Percentiles rank a stretch among this genome's conserved stretches.
These are phyloP conservation scores for Thinopyrum obtusiflorum DNA, from an alignment of 202 grass and related monocot species.

Conservation along the genomic window DNA sequence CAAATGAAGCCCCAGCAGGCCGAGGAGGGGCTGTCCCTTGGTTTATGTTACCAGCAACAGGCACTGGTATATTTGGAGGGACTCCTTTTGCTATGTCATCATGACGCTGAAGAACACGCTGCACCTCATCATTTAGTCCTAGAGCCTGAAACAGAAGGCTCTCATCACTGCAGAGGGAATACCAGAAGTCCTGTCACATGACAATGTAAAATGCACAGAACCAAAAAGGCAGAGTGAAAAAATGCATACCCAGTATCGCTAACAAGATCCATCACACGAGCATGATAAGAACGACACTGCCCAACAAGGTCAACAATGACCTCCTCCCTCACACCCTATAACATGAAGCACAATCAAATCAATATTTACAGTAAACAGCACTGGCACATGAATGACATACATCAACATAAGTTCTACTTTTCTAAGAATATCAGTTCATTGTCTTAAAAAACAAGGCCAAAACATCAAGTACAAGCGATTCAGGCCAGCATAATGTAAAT, in stretches of 20 bases:
- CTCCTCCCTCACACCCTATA: constrained; percentile 86
- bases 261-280: constrained; percentile 78
- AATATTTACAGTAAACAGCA: constrained; percentile 17
- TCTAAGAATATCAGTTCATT: background rate
- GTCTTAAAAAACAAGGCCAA: background rate
- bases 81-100: constrained; percentile 72
- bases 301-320: constrained; percentile 90
- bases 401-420: background rate
- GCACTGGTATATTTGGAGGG: constrained; percentile 26
- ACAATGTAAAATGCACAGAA: constrained; percentile 12
- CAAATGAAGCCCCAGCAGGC: constrained; percentile 46
- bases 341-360: constrained; percentile 26
- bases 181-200: constrained; percentile 9
- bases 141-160: constrained; percentile 83
- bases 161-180: constrained; percentile 72
- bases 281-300: constrained; percentile 81
- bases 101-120: constrained; percentile 85
- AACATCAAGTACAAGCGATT: background rate
- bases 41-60: constrained; percentile 36
- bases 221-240: constrained; percentile 7
- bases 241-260: constrained; percentile 65
- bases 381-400: background rate
- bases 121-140: constrained; percentile 87
- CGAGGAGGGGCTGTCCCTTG: constrained; percentile 38
- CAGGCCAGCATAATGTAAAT: background rate